Evolutionary conservation across 2,329 filamentous ascomycete species (phyloP), one percentile per base, ranked within the genome.

Genomic region (Epichloe aotearoae): DNA sequence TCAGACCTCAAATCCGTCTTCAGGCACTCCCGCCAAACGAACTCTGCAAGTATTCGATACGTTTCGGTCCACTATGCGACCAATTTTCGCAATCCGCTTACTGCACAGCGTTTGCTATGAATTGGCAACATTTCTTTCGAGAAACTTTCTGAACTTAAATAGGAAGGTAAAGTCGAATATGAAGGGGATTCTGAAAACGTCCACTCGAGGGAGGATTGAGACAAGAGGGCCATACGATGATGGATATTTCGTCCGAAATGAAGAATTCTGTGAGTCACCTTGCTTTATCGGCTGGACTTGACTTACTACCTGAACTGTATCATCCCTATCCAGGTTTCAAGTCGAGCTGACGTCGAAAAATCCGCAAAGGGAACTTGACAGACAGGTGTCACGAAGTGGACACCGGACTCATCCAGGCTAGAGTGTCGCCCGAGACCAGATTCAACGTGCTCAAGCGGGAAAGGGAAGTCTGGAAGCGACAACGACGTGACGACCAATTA

Each of bases 161-260:
- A 30, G 20, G 20, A 39, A 7, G 19, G 10, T 3, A 20, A 34
- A 7, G 4, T 5, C n/a, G 7, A 42, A 34, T 4, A 42, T 40
- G 38, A 49, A 49, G n/a, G 30, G 38, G 12, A 49, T 49, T 49
- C 14, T 49, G 20, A 49, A 36, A 42, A 15, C n/a, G 17, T 42
- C 47, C 12, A 2, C 5, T n/a, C 38, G 5, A 7, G 26, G 26
- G 26, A 5, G 36, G 10, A 7, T 10, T 6, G 39, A 42, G 47
- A 43, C 30, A 14, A 4, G 12, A 20, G 11, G 1, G n/a, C 47
- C 17, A 43, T 3, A 17, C 17, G 4, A 23, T 30, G 8, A 10
- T 42, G 40, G 8, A 17, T 15, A 2, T 20, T 1, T 14, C n/a
- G 47, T 43, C 26, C 11, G 2, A 20, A 3, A 43, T 15, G 47